Conservation (phyloP, 768 basidiomycete species). For the Crucibulum laeve region DNA sequence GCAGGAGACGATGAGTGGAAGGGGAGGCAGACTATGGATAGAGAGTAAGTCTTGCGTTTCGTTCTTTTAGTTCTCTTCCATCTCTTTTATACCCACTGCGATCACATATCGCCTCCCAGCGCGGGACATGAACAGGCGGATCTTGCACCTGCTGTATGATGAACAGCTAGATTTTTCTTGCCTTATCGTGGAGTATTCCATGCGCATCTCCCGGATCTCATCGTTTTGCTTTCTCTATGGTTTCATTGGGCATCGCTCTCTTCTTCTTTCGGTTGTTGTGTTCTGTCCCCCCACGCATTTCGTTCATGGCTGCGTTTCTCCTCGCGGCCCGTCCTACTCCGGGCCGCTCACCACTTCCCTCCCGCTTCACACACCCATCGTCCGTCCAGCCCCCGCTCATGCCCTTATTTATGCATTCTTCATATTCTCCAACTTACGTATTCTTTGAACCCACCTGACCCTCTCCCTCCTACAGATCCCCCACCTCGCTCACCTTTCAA, state of each 20-base stretch:
- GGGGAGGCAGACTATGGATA: conserved; percentile 59
- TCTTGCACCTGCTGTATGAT: too few species aligned
- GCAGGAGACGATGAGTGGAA: conserved; percentile 78
- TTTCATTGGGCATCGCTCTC: too few species aligned
- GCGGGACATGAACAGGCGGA: too few species aligned
- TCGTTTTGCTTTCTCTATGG: too few species aligned
- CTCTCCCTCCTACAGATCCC: conserved; percentile 16
- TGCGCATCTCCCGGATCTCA: too few species aligned
- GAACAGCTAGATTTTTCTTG: too few species aligned
- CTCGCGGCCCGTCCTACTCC: too few species aligned
- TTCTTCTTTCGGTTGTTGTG: too few species aligned
- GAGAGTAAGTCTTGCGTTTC: conserved; percentile 41
- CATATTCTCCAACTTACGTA: background rate
- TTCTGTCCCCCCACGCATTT: too few species aligned
- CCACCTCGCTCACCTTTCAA: conserved; percentile 25
- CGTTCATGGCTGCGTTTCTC: too few species aligned
- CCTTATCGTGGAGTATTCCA: too few species aligned
- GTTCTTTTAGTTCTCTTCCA: conserved; percentile 7
- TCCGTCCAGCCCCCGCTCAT: background rate
- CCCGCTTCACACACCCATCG: background rate
- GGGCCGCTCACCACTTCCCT: too few species aligned
- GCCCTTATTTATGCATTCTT: background rate
- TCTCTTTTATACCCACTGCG: background rate
- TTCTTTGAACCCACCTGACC: background rate
- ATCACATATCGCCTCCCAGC: background rate